phyloP scores from a whole-genome alignment of 768 basidiomycete species.

The Termitomyces sp. region DNA sequence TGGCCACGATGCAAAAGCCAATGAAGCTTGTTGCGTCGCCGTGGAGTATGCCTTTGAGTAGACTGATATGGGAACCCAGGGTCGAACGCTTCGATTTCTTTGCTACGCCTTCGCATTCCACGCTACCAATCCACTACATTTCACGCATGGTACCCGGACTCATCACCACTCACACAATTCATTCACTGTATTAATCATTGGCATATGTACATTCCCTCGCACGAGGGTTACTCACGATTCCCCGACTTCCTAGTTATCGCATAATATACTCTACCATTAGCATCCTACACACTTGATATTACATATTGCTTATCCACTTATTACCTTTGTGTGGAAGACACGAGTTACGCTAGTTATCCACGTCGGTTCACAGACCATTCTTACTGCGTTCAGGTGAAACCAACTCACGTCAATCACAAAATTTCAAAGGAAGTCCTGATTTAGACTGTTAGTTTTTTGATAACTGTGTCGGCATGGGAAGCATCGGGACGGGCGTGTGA shows the following conservation, averaged over 20 bases:
- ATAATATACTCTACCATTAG: slow-evolving; percentile 10
- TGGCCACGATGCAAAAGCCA: slow-evolving; percentile 43
- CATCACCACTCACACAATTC: slow-evolving; percentile 11
- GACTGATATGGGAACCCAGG: neutral
- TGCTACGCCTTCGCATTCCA: slow-evolving; percentile 3
- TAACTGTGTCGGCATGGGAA: slow-evolving; percentile 9
- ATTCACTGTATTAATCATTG: slow-evolving; percentile 14
- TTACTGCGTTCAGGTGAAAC: slow-evolving; percentile 3
- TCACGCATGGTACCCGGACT: slow-evolving; percentile 5
- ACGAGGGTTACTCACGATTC: slow-evolving; percentile 2
- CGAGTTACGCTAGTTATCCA: neutral
- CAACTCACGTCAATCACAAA: slow-evolving; percentile 1
- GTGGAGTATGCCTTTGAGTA: slow-evolving; percentile 70
- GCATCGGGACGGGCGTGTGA: slow-evolving; percentile 11
- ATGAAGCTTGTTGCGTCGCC: slow-evolving; percentile 67
- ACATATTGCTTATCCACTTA: slow-evolving; percentile 5
- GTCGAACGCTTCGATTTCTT: slow-evolving; percentile 4
- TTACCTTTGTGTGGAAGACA: neutral
- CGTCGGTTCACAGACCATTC: slow-evolving; percentile 4
- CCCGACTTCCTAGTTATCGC: slow-evolving; percentile 8
- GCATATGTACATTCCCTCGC: slow-evolving; percentile 12
- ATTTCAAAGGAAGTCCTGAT: slow-evolving; percentile 5
- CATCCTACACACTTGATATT: slow-evolving; percentile 7
- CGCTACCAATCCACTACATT: slow-evolving; percentile 1
- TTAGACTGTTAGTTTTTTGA: slow-evolving; percentile 5